A percentile compares a stretch with the other conserved stretches of the same genome.
These are phyloP conservation scores for Hypoxylon sp. DNA, from an alignment of 2,329 filamentous ascomycete species.

Conservation along the genomic window DNA sequence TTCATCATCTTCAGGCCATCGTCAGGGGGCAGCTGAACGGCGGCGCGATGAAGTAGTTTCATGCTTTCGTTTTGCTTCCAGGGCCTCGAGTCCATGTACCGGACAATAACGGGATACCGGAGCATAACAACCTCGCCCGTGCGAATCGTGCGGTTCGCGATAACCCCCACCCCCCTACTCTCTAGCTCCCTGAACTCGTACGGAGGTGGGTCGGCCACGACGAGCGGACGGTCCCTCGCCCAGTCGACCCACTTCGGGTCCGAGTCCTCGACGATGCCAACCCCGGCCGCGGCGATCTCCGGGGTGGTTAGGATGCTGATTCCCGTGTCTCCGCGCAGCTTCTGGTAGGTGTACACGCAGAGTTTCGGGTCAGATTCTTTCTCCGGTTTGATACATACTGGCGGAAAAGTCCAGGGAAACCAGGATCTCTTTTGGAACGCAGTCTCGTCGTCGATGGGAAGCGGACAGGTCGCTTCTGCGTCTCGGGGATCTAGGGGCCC, in stretches of 20 bases:
- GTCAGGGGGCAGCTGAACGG: slow-evolving; percentile 46
- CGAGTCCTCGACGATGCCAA: slow-evolving; percentile 40
- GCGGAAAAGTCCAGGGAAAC: slow-evolving; percentile 40
- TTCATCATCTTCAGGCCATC: slow-evolving; percentile 42
- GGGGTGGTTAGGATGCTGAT: slow-evolving; percentile 39
- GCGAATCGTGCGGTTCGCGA: slow-evolving; percentile 49
- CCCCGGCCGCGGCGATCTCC: slow-evolving; percentile 36
- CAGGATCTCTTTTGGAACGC: slow-evolving; percentile 29
- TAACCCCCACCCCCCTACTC: slow-evolving; percentile 50
- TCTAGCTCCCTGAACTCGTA: slow-evolving; percentile 47
- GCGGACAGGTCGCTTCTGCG: slow-evolving; percentile 15
- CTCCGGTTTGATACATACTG: slow-evolving; percentile 30
- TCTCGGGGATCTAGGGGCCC: slow-evolving; percentile 25
- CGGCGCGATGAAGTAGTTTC: slow-evolving; percentile 46
- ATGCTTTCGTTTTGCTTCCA: slow-evolving; percentile 41
- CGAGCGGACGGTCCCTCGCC: slow-evolving; percentile 25
- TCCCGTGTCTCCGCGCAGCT: slow-evolving; percentile 31
- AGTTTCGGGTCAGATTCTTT: slow-evolving; percentile 24
- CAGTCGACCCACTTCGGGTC: slow-evolving; percentile 36
- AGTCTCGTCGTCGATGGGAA: slow-evolving; percentile 36
- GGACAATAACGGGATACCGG: slow-evolving; percentile 46
- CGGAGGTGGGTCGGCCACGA: slow-evolving; percentile 29
- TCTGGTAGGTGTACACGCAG: slow-evolving; percentile 35
- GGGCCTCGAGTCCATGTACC: slow-evolving; percentile 44
- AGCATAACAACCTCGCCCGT: slow-evolving; percentile 51